A percentile compares a stretch with the other conserved stretches of the same genome.
These are phyloP conservation scores for Chloropicon primus DNA, from an alignment of 139 green algal species.

Conservation along the genomic window DNA sequence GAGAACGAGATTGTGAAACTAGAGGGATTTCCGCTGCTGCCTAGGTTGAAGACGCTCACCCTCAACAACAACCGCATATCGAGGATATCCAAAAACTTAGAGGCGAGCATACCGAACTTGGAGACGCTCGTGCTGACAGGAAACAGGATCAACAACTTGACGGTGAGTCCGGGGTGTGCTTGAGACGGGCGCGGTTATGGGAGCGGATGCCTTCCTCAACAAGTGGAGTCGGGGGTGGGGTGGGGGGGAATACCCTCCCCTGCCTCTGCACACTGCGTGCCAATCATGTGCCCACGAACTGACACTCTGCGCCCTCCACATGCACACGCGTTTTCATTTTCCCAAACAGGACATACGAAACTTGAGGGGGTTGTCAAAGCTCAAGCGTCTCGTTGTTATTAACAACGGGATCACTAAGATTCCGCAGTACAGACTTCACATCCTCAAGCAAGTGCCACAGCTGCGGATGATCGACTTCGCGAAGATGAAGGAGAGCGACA, in stretches of 20 bases:
- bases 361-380: neutral
- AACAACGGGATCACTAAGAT: neutral
- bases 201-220: neutral
- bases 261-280: too few species aligned
- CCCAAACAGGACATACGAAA: neutral
- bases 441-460: conserved; percentile 51
- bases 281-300: neutral
- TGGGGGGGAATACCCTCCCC: neutral
- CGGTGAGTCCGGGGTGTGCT: conserved; percentile 37
- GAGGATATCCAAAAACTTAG: neutral
- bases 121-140: conserved; percentile 78
- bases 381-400: neutral
- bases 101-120: conserved; percentile 51
- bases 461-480: conserved; percentile 88
- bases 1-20: conserved; percentile 91
- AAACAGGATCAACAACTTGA: conserved; percentile 78
- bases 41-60: conserved; percentile 56
- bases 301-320: neutral
- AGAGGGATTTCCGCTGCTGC: conserved; percentile 85
- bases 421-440: conserved; percentile 49
- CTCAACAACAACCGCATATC: conserved; percentile 79
- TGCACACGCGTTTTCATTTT: conserved; percentile 21
- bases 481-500: conserved; percentile 83
- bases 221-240: neutral
- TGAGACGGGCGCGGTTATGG: too few species aligned